Evolutionary conservation across 176 grass and related monocot species (phyloP), one percentile per base, ranked within the genome.

Genomic region (Calamus simplicifolius): DNA sequence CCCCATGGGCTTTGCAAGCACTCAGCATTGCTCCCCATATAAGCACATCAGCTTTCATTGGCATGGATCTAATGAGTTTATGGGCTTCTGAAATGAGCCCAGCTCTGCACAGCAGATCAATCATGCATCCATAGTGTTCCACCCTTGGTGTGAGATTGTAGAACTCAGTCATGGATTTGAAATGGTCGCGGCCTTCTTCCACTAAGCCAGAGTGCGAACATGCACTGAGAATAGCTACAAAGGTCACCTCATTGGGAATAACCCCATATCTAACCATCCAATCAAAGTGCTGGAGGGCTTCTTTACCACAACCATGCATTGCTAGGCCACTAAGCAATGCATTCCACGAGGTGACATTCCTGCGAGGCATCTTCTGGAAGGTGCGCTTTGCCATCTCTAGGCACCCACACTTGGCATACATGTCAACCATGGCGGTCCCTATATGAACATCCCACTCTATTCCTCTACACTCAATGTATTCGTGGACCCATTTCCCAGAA

Each of bases 111-210:
- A 87, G 67, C 48, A 87, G 79, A 79, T 82, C 71, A 69, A 75
- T 57, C 75, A 79, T 64, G 84, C 79, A 79, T 63, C 84, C 75
- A 19, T 87, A 87, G 30, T 82, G 79, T 6, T 87, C 84, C 48
- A 75, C 73, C 71, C 67, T 68, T 48, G 67, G 67, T 8, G 7
- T 27, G 53, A 82, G 71, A 48, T 69, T 62, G 54, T 69, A 80
- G 5, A 18, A 52, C 38, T 69, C 54, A 49, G 48, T 66, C 80
- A 76, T 80, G 27, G 62, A 52, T 50, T 79, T 21, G 67, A 80
- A 88, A 54, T 73, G 29, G 21, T 3, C 10, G 29, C 56, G 18
- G 13, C 80, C 76, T 76, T 83, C 59, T 83, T 76, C 38, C 51
- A 89, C 68, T 28, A 78, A 75, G 30, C 69, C 74, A 49, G 63